Evolutionary conservation across 1,284 basidiomycete genomes (phyloP).

Genomic region (Sporisorium graminicola): DNA sequence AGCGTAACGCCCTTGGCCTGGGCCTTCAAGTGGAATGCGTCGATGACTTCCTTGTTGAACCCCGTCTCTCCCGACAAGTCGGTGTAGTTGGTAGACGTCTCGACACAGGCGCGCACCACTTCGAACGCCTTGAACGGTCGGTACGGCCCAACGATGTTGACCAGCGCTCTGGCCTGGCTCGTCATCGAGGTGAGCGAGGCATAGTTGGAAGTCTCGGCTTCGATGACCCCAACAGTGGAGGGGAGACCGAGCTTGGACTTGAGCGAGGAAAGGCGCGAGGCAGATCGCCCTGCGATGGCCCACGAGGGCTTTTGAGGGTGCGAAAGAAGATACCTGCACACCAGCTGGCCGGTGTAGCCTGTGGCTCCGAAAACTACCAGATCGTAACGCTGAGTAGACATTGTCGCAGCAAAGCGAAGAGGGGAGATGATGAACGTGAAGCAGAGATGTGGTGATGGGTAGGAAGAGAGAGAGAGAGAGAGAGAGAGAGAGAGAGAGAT

Average conservation of each 20-base stretch:
- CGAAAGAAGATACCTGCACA: slow-evolving; percentile 50
- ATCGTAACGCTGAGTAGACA: slow-evolving; percentile 48
- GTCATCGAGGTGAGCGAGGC: slow-evolving; percentile 48
- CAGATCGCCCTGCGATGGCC: slow-evolving; percentile 62
- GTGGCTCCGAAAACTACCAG: slow-evolving; percentile 63
- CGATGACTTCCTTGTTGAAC: slow-evolving; percentile 73
- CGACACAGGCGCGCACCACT: slow-evolving; percentile 73
- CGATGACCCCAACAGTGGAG: slow-evolving; percentile 44
- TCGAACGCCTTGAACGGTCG: slow-evolving; percentile 43
- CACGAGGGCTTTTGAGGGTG: slow-evolving; percentile 50
- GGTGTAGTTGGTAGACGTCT: slow-evolving; percentile 76
- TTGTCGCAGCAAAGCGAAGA: slow-evolving; percentile 5
- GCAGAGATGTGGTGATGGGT: background rate
- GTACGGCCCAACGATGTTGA: slow-evolving; percentile 64
- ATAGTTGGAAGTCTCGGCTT: slow-evolving; percentile 45
- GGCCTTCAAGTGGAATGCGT: slow-evolving; percentile 77
- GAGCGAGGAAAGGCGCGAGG: slow-evolving; percentile 42
- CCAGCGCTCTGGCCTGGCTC: slow-evolving; percentile 29
- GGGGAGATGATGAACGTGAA: background rate
- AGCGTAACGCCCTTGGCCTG: slow-evolving; percentile 78
- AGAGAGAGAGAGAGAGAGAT: background rate
- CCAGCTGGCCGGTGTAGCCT: slow-evolving; percentile 62
- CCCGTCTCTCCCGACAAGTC: slow-evolving; percentile 75
- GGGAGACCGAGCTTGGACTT: slow-evolving; percentile 37
- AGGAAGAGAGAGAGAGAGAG: too few relatives aligned